Conservation (phyloP, 2,329 filamentous ascomycete genomes). For the Parascedosporium putredinis region DNA sequence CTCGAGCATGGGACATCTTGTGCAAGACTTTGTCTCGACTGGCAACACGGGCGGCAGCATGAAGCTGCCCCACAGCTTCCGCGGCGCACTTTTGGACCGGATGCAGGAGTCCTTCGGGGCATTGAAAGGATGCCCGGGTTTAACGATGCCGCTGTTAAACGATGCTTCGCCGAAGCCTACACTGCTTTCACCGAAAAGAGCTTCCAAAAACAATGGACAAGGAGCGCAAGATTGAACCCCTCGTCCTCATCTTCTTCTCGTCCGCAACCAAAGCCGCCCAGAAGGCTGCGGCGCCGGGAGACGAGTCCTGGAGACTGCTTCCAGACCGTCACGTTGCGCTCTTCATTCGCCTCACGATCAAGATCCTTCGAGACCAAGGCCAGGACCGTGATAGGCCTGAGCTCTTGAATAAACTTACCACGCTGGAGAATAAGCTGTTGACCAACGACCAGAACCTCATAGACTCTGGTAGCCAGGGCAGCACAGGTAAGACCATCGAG, state of each 20-base stretch:
- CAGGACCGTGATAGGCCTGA: slow-evolving; percentile 80
- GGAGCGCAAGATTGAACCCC: slow-evolving; percentile 81
- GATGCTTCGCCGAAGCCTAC: slow-evolving; percentile 89
- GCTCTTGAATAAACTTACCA: slow-evolving; percentile 65
- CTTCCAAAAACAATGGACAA: slow-evolving; percentile 90
- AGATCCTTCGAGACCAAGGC: slow-evolving; percentile 71
- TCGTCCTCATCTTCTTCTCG: slow-evolving; percentile 93
- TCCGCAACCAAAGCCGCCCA: slow-evolving; percentile 79
- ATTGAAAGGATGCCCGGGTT: slow-evolving; percentile 79
- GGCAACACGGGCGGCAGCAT: slow-evolving; percentile 31
- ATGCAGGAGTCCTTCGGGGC: slow-evolving; percentile 70
- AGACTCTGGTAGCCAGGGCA: slow-evolving; percentile 19
- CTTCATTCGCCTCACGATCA: slow-evolving; percentile 77
- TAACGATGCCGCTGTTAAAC: slow-evolving; percentile 80
- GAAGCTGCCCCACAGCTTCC: slow-evolving; percentile 49
- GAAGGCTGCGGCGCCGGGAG: slow-evolving; percentile 61
- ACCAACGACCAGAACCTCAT: slow-evolving; percentile 83
- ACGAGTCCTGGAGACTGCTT: slow-evolving; percentile 83
- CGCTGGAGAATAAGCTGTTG: slow-evolving; percentile 85
- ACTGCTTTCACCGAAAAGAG: slow-evolving; percentile 82
- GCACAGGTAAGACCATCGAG: slow-evolving; percentile 51
- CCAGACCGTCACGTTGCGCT: slow-evolving; percentile 91
- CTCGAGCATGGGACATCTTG: slow-evolving; percentile 71
- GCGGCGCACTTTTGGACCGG: slow-evolving; percentile 50
- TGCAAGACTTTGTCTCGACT: slow-evolving; percentile 68